Conservation (phyloP, 2,329 filamentous ascomycete genomes). For the Fusarium sp. region DNA sequence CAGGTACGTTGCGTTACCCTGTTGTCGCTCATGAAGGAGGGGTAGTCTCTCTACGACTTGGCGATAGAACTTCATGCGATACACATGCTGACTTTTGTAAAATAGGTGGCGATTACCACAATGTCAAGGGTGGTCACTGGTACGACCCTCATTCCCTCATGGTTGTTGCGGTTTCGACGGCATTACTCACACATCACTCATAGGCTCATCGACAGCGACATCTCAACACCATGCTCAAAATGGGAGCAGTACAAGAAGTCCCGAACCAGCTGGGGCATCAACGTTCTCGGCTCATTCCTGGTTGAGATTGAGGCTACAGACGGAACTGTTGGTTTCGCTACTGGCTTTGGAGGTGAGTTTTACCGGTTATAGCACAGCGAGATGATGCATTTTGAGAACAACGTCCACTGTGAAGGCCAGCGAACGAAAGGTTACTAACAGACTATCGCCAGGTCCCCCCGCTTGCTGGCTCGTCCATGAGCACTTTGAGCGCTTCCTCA, state of each 20-base stretch:
- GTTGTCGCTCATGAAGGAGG: neutral
- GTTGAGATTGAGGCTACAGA: constrained; percentile 89
- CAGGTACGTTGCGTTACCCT: constrained; percentile 38
- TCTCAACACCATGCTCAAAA: constrained; percentile 90
- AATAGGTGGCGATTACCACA: constrained; percentile 86
- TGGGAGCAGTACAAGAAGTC: constrained; percentile 91
- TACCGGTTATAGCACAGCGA: neutral
- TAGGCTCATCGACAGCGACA: constrained; percentile 92
- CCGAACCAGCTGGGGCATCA: constrained; percentile 94
- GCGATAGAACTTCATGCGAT: neutral
- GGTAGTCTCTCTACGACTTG: neutral
- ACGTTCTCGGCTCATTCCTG: constrained; percentile 91
- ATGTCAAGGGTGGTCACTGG: constrained; percentile 81
- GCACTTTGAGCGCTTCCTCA: constrained; percentile 91
- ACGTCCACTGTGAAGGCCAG: neutral
- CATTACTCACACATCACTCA: constrained; percentile 37
- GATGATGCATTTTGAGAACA: neutral
- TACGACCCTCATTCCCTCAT: constrained; percentile 47
- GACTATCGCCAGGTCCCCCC: constrained; percentile 72
- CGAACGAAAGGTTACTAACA: constrained; percentile 13
- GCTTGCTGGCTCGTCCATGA: constrained; percentile 94
- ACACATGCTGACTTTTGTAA: constrained; percentile 3
- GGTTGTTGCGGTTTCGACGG: neutral
- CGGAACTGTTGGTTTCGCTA: constrained; percentile 93
- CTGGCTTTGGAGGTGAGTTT: constrained; percentile 81